Evolutionary conservation across 2,329 filamentous ascomycete genomes (phyloP), one percentile per base, ranked within the genome.

Genomic region (Dothistroma pini): DNA sequence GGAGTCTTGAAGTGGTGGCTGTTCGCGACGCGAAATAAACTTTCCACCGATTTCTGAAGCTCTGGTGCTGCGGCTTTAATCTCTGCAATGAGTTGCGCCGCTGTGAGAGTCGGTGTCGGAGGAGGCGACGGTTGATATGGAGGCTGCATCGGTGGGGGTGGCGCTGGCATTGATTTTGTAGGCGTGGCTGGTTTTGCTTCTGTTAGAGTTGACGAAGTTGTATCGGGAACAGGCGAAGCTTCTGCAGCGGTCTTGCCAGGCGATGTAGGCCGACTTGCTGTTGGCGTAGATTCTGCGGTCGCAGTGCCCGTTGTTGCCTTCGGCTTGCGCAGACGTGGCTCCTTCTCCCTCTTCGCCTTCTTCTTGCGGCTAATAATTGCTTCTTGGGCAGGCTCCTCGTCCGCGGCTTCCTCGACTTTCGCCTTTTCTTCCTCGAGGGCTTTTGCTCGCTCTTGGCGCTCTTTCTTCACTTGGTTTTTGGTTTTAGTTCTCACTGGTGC

Each of bases 281-380:
- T 69, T 14, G 67, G 68, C 19, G 68, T 67, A 65, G 69, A 60
- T 50, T 67, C 66, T 21, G 68, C 63, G 51, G 67, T 70, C 7
- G 66, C 63, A 57, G 66, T 68, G 57, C 62, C 56, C 62, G 55
- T 65, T 9, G 71, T 63, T 7, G 75, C 72, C 22, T 55, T 68
- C 8, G 63, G 47, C 53, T 68, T 71, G 2, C 34, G 14, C 19
- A 63, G 62, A 53, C 68, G 76, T 49, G 73, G 51, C 48, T 74
- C 61, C 69, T 72, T 69, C 59, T 70, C 65, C 76, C 91, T 93
- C 80, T 90, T 92, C 73, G 90, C 85, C 77, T 93, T 95, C 80
- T 91, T 93, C 80, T 92, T 92, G 56, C 90, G 85, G 35, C 89
- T 89, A 54, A 91, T 74, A 47, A 96, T 89, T 0, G 91, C 90